Evolutionary conservation across 1,284 basidiomycete genomes (phyloP), one percentile per base, ranked within the genome.

Genomic region (Heterobasidion parviporum): DNA sequence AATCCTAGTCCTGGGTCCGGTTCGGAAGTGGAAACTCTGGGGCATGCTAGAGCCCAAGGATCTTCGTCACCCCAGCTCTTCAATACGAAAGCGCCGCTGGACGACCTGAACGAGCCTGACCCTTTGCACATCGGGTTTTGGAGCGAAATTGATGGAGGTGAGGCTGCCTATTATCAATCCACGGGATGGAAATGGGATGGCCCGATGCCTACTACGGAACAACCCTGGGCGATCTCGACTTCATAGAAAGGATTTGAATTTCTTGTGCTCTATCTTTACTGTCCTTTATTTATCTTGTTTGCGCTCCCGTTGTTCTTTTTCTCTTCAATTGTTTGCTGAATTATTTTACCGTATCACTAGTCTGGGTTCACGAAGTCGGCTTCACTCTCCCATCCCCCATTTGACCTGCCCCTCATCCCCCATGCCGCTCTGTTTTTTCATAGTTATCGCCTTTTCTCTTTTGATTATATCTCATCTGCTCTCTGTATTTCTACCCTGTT

Each of bases 1-100:
- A 87, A 87, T 62, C 82, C 79, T 15, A 89, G 87, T 67, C 88
- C 88, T 2, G 84, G 85, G 63, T 89, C 87, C 16, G 81, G 77
- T n/a, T 57, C 72, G 52, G 60, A 59, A 53, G 52, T 56, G 51
- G 54, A 59, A 54, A 53, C 64, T 79, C 85, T 85, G 61, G 73
- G 75, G 18, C 82, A 83, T 57, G 68, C 68, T 51, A 61, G 63
- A 54, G 60, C 15, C 56, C 20, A 26, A 26, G 54, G 58, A 41
- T 65, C 68, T 60, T 65, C 63, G 34, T 65, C 65, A 45, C 65
- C 65, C 56, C 41, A 44, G 16, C 41, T 14, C 41, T 44, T 14
- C 14, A 44, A 14, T 16, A 6, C 41, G 12, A 48, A 16, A 20
- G 62, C 58, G 1, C 64, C 66, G 15, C 57, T 61, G 5, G 66